phyloP scores from a whole-genome alignment of 768 basidiomycete genomes.

The Ephemerocybe angulata region DNA sequence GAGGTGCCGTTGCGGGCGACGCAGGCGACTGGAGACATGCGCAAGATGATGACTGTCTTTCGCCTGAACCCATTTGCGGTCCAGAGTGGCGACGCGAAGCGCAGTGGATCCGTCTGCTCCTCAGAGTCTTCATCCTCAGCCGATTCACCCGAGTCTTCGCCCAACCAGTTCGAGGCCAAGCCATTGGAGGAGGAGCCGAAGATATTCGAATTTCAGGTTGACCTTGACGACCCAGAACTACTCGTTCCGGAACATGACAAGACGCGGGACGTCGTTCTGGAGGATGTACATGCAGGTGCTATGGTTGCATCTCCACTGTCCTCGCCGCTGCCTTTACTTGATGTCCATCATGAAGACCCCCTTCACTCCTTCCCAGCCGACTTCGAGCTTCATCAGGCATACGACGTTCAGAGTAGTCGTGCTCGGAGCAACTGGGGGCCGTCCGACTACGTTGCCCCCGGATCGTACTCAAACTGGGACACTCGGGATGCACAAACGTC shows the following conservation, averaged over 20 bases:
- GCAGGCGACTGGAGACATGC: constrained; percentile 67
- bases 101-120: constrained; percentile 9
- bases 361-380: too few relatives aligned
- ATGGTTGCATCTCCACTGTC: too few relatives aligned
- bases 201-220: constrained; percentile 65
- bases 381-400: too few relatives aligned
- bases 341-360: too few relatives aligned
- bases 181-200: constrained; percentile 59
- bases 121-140: constrained; percentile 11
- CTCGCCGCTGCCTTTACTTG: too few relatives aligned
- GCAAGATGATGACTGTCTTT: constrained; percentile 74
- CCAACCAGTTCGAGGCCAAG: constrained; percentile 41
- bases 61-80: constrained; percentile 74
- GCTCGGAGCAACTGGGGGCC: too few relatives aligned
- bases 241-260: constrained; percentile 2
- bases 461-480: too few relatives aligned
- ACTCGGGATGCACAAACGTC: too few relatives aligned
- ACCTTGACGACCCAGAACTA: constrained; percentile 18
- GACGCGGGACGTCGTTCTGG: too few relatives aligned
- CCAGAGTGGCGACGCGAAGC: constrained; percentile 33
- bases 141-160: constrained; percentile 11
- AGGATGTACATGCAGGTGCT: too few relatives aligned
- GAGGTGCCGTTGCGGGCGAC: constrained; percentile 76
- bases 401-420: too few relatives aligned
- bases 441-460: too few relatives aligned